Base-by-base conservation (phyloP, 352 stramenopile genomes). In the Pythium scleroteichum region DNA sequence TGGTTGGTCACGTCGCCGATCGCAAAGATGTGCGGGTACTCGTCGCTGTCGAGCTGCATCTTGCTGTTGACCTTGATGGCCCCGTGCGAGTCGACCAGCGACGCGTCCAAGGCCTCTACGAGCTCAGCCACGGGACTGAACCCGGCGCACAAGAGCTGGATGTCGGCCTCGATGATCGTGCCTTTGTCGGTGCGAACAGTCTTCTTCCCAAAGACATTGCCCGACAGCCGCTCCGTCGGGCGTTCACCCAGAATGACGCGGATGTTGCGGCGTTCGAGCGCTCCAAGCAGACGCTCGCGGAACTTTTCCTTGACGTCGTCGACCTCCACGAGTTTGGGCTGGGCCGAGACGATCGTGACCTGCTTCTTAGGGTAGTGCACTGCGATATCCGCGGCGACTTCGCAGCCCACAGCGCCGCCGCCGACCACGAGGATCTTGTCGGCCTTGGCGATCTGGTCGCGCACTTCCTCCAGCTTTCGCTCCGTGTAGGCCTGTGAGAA, bases 361-460 rank as follows among this genome's bases (percentile, higher is more conserved):
- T 59, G 71, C 58, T 91, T 91, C 40, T 35, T 54, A 1, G 82
- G 78, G 52, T 78, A 85, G 51, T 82, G 75, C 16, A 53, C 38
- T 20, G 75, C 78, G 60, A 91, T 86, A 53, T 89, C 82, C 5
- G 68, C 74, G 0, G 79, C 82, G 27, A 91, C 60, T 53, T 92
- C 82, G 39, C 71, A 78, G 16, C 79, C 79, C 10, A 91, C 78
- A 0, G 75, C 35, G 3, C 79, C 79, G 20, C 79, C 79, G 1
- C 79, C 79, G 0, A 89, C 65, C 19, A 89, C 56, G 19, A 87
- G 55, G 38, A 89, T 75, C 42, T 53, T 79, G n/a, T 70, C n/a
- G 4, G 75, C 75, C 4, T 56, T 67, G 14, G 65, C 68, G 32
- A 87, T 82, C 19, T 69, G 53, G 3, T 66, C 51, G 33, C 42